Base-by-base conservation (phyloP, 768 basidiomycete species). In the Mycena rebaudengoi region DNA sequence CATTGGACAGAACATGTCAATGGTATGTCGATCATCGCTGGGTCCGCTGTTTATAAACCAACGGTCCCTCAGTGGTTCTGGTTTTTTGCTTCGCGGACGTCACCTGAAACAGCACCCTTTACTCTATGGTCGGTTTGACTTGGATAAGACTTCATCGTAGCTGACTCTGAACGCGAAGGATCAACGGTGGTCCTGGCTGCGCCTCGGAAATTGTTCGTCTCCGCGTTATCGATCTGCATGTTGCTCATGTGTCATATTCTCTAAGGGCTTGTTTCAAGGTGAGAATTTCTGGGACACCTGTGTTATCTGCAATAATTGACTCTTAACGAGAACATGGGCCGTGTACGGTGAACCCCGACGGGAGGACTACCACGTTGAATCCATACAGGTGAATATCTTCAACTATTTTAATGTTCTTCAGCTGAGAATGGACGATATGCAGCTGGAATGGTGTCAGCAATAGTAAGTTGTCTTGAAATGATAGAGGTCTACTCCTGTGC, bases 391-490 rank as follows among this genome's bases (percentile, higher is more conserved):
- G n/a, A n/a, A n/a, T n/a, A n/a, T n/a, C n/a, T n/a, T n/a, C n/a
- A n/a, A n/a, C n/a, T n/a, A n/a, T n/a, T n/a, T n/a, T n/a, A n/a
- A n/a, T n/a, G n/a, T n/a, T n/a, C n/a, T n/a, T n/a, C n/a, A n/a
- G n/a, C n/a, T n/a, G n/a, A n/a, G n/a, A n/a, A n/a, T n/a, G n/a
- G n/a, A n/a, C n/a, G n/a, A n/a, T n/a, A 0, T 88, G 80, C 72
- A 88, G 89, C 62, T 91, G 89, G 89, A 90, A 90, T 69, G 87
- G 83, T 52, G 69, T 86, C 55, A 88, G 84, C 76, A 90, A 91
- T 64, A 83, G 89, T 89, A 45, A 48, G 86, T 70, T 11, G 25
- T 28, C 28, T 23, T 5, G n/a, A n/a, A n/a, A n/a, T n/a, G n/a
- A n/a, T n/a, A n/a, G n/a, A n/a, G n/a, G n/a, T n/a, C n/a, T n/a